Evolutionary conservation across 1,284 basidiomycete genomes (phyloP).

Genomic region (Pseudomicrostroma phylloplanum): DNA sequence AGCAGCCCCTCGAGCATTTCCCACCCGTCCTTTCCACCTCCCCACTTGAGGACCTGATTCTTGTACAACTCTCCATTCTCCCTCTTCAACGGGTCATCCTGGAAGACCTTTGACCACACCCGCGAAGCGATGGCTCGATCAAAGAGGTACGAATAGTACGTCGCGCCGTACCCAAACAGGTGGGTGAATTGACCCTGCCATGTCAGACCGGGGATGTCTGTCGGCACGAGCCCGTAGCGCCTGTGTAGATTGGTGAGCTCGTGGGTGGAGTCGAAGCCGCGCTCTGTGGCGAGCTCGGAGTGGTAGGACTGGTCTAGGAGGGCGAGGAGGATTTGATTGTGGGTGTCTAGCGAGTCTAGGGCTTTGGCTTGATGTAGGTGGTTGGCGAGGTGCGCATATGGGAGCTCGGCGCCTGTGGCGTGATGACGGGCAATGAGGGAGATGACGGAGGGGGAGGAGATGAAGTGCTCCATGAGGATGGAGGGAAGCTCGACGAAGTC

Average conservation of each 20-base stretch:
- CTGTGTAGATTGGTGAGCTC: constrained; percentile 51
- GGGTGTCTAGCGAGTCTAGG: constrained; percentile 63
- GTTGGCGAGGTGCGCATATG: constrained; percentile 58
- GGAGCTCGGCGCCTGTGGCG: constrained; percentile 63
- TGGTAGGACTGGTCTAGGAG: constrained; percentile 86
- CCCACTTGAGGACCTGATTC: constrained; percentile 66
- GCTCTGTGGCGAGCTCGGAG: constrained; percentile 54
- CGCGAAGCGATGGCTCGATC: constrained; percentile 89
- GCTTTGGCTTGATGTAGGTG: constrained; percentile 23
- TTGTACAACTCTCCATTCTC: constrained; percentile 70
- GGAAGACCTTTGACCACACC: constrained; percentile 76
- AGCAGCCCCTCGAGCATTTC: constrained; percentile 75
- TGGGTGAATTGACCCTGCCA: constrained; percentile 96
- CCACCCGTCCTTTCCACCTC: constrained; percentile 92
- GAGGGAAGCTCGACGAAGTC: constrained; percentile 98
- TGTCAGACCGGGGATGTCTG: neutral
- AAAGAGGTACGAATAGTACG: constrained; percentile 94
- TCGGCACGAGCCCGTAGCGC: constrained; percentile 7
- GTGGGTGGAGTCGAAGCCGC: constrained; percentile 63
- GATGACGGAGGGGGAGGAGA: constrained; percentile 74
- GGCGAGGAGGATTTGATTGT: constrained; percentile 85
- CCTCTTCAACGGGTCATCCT: constrained; percentile 48
- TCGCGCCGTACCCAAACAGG: constrained; percentile 90
- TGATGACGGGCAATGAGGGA: constrained; percentile 65
- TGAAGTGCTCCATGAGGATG: constrained; percentile 95